Percentiles rank a stretch among this genome's conserved stretches.
Evolutionary conservation across 1,284 basidiomycete genomes (phyloP).

Genomic region (Fomitopsis palustris): DNA sequence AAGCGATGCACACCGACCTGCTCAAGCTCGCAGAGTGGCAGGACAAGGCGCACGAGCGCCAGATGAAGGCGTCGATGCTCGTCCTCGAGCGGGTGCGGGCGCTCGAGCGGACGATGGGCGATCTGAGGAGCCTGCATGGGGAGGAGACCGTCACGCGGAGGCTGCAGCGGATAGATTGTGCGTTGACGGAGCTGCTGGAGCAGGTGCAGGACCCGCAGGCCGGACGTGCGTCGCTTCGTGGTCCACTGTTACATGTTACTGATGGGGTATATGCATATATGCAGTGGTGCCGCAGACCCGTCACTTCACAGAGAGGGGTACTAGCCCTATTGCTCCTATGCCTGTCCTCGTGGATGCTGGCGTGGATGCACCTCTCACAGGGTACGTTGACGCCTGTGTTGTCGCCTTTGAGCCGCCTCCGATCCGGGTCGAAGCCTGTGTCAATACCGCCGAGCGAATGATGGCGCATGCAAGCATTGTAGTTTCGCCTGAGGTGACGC

Average conservation of each 20-base stretch:
- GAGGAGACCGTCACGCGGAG: slow-evolving; percentile 1
- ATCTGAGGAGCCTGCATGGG: not conserved
- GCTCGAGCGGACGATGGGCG: not conserved
- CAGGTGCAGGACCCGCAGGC: not conserved
- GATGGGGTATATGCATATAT: not conserved
- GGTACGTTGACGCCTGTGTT: not conserved
- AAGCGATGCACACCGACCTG: slow-evolving; percentile 1
- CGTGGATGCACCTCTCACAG: not conserved
- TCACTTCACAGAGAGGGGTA: not conserved
- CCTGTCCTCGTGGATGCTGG: not conserved
- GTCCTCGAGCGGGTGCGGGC: not conserved
- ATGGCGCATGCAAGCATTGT: not conserved
- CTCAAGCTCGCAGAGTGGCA: slow-evolving; percentile 7
- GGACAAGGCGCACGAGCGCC: slow-evolving; percentile 6
- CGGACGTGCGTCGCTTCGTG: not conserved
- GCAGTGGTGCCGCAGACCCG: not conserved
- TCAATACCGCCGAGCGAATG: not conserved
- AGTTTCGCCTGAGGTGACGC: not conserved
- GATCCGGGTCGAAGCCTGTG: not conserved
- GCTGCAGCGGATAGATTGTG: slow-evolving; percentile 6
- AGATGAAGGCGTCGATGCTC: slow-evolving; percentile 5
- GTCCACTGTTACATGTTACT: not conserved
- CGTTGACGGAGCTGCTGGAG: slow-evolving; percentile 7
- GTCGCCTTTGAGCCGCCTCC: not conserved
- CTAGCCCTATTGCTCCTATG: not conserved